Base-by-base conservation (phyloP, 2,329 filamentous ascomycete species). In the Fusarium lyarnte region DNA sequence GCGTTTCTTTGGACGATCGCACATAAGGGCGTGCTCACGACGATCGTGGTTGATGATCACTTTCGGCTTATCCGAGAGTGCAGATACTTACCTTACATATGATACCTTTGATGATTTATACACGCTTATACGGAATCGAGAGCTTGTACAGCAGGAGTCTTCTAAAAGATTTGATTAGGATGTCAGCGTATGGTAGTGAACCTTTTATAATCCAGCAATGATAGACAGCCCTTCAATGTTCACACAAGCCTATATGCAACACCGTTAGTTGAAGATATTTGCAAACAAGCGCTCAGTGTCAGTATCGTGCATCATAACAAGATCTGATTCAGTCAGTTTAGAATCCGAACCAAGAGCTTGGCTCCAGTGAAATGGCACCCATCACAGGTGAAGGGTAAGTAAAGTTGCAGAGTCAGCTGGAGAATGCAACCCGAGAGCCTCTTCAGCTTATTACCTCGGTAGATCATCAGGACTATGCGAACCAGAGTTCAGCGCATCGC, bases 1-100 rank as follows among this genome's bases (percentile, higher is more conserved):
- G 76, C 76, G 76, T 78, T 78, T 59, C 41, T 62, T 58, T 47
- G 51, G 41, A 21, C 13, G 55, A 59, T 68, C 54, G 42, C 63
- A 64, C 41, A 58, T 47, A 47, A 52, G 53, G 43, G 36, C 52
- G 43, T 65, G 52, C 51, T 53, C 43, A 47, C 43, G 41, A 21
- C 13, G 55, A 60, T 63, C 58, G 42, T 35, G 51, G 45, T 51
- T 69, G 60, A 69, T 47, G 54, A 47, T 46, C 58, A 61, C 33
- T 53, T 49, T 55, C 35, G 17, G 39, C 25, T 46, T 55, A 25
- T 39, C 59, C 21, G 36, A 58, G 41, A 29, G 29, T 52, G 41
- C 33, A 23, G 23, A 52, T 70, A 46, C 46, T 41, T 41, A 42
- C 31, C 55, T 62, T 39, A 29, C 38, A 62, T 53, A 64, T 53